Percentiles rank a stretch among this genome's conserved stretches.
phyloP scores from a whole-genome alignment of 306 rosid species.

The Ziziphus jujuba region DNA sequence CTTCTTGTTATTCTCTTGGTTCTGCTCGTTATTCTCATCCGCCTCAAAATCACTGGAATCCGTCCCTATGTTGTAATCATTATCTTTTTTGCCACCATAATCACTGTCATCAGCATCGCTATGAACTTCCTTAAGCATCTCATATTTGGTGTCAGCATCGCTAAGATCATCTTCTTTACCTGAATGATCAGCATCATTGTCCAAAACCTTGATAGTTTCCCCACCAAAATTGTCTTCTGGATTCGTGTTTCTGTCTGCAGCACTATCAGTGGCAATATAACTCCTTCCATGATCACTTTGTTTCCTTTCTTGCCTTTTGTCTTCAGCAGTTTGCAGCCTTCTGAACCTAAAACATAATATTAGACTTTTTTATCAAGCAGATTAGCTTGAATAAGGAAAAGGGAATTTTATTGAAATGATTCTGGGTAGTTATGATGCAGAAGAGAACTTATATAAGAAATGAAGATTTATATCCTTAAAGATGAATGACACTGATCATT shows the following conservation, averaged over 20 bases:
- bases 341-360: slow-evolving; percentile 23
- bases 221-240: slow-evolving; percentile 30
- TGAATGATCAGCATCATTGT: slow-evolving; percentile 12
- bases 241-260: slow-evolving; percentile 32
- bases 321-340: slow-evolving; percentile 17
- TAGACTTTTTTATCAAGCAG: neutral
- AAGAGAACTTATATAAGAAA: neutral
- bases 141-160: slow-evolving; percentile 36
- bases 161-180: slow-evolving; percentile 17
- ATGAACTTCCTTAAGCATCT: slow-evolving; percentile 19
- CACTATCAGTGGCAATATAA: slow-evolving; percentile 9
- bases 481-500: no score
- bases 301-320: slow-evolving; percentile 30
- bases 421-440: no score
- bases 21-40: slow-evolving; percentile 26
- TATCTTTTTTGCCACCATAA: slow-evolving; percentile 21
- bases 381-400: slow-evolving; percentile 11
- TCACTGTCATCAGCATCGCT: slow-evolving; percentile 34
- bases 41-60: slow-evolving; percentile 32
- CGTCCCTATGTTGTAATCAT: slow-evolving; percentile 25
- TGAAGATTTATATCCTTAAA: neutral
- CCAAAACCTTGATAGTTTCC: neutral
- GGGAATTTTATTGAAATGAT: neutral
- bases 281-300: slow-evolving; percentile 6
- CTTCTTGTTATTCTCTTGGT: neutral